These are phyloP conservation scores for Dionaea muscipula DNA, from an alignment of 179 eudicot species.

Conservation along the genomic window DNA sequence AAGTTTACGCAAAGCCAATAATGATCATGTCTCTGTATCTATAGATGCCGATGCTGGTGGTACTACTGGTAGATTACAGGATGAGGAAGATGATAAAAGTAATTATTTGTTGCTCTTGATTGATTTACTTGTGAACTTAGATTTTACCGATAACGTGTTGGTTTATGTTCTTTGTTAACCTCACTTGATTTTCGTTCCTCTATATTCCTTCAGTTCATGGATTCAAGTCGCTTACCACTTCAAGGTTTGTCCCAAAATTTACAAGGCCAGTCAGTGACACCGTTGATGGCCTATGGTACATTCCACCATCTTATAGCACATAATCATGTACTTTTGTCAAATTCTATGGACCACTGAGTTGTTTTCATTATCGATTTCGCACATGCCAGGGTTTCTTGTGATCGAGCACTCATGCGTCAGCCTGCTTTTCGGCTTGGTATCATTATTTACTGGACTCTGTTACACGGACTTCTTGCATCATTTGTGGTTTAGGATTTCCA, in stretches of 20 bases:
- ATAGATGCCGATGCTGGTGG: constrained; percentile 52
- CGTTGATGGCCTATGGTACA: constrained; percentile 92
- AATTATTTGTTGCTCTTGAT: constrained; percentile 6
- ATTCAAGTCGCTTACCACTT: constrained; percentile 87
- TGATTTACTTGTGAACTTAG: neutral
- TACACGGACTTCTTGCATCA: constrained; percentile 80
- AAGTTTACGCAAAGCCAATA: constrained; percentile 73
- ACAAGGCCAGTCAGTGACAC: constrained; percentile 79
- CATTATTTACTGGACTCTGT: constrained; percentile 77
- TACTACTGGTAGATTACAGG: constrained; percentile 42
- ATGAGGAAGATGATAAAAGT: constrained; percentile 97
- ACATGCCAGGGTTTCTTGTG: constrained; percentile 83
- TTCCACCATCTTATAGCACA: neutral
- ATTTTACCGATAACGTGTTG: neutral
- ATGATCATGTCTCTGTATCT: constrained; percentile 80
- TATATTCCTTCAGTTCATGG: constrained; percentile 69
- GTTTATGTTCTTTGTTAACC: constrained; percentile 6
- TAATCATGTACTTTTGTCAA: neutral
- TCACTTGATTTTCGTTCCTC: constrained; percentile 2
- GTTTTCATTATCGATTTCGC: constrained; percentile 15
- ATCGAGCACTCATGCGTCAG: constrained; percentile 87
- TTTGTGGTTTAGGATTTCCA: constrained; percentile 42
- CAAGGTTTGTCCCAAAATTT: constrained; percentile 71
- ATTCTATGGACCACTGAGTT: no score
- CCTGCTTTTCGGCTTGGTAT: constrained; percentile 88